phyloP scores from a whole-genome alignment of 1,284 basidiomycete species.

The Prillingera fragicola region DNA sequence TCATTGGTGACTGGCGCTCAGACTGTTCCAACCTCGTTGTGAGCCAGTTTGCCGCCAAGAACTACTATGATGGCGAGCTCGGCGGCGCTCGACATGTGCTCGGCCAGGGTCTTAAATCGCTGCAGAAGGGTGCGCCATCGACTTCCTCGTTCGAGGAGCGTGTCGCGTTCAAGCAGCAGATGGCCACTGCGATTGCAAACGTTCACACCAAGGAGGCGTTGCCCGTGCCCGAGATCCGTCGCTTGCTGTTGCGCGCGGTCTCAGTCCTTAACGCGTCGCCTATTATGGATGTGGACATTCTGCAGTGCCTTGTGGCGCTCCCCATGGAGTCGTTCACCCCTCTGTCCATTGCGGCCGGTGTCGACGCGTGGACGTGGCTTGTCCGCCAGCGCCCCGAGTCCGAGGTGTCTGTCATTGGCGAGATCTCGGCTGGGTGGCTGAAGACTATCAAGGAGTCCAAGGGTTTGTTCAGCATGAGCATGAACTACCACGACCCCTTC shows the following conservation, averaged over 20 bases:
- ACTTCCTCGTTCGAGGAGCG: constrained; percentile 58
- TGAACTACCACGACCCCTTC: constrained; percentile 84
- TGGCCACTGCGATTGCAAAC: constrained; percentile 62
- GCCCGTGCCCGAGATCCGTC: constrained; percentile 72
- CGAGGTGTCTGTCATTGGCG: constrained; percentile 71
- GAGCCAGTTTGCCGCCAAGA: constrained; percentile 76
- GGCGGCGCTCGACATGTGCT: constrained; percentile 68
- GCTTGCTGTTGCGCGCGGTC: constrained; percentile 81
- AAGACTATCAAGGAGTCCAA: constrained; percentile 68
- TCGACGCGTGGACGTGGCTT: constrained; percentile 96
- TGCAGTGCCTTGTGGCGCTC: constrained; percentile 80
- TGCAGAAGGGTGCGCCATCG: constrained; percentile 61
- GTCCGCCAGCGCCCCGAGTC: constrained; percentile 77
- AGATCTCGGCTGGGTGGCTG: constrained; percentile 83
- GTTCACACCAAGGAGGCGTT: constrained; percentile 66
- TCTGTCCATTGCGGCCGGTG: constrained; percentile 73
- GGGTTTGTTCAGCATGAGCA: constrained; percentile 72
- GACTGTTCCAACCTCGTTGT: constrained; percentile 71
- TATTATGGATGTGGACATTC: constrained; percentile 76
- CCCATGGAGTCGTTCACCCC: constrained; percentile 89
- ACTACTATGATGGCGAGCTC: constrained; percentile 78
- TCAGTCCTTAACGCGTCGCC: constrained; percentile 67
- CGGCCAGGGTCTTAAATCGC: constrained; percentile 33
- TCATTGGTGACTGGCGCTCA: constrained; percentile 49
- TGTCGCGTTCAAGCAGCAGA: constrained; percentile 61